These are phyloP conservation scores for Puccinia novopanici DNA, from an alignment of 1,284 basidiomycete species.

Conservation along the genomic window DNA sequence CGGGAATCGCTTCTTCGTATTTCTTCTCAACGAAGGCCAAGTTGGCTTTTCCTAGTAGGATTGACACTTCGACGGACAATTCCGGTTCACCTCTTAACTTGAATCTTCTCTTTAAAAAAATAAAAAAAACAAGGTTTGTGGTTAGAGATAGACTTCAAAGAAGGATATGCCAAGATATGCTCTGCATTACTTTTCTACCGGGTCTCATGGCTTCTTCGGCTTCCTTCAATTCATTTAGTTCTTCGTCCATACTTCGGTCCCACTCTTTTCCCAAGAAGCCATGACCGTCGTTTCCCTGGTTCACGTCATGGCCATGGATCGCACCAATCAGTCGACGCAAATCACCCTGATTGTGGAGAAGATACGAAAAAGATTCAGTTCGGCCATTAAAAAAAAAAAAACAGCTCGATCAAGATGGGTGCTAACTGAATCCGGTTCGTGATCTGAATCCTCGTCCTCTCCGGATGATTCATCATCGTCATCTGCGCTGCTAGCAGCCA, in stretches of 20 bases:
- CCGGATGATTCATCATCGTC: constrained; percentile 15
- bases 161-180: constrained; percentile 59
- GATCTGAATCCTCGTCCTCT: constrained; percentile 37
- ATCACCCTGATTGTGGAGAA: constrained; percentile 20
- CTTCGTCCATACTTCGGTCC: constrained; percentile 67
- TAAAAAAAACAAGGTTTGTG: constrained; percentile 25
- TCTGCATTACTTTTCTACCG: constrained; percentile 72
- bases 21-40: constrained; percentile 77
- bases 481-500: constrained; percentile 17
- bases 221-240: constrained; percentile 64
- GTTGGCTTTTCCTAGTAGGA: constrained; percentile 81
- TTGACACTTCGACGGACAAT: constrained; percentile 78
- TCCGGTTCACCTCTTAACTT: constrained; percentile 63
- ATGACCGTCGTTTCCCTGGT: constrained; percentile 52
- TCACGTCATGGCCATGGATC: constrained; percentile 16
- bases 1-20: constrained; percentile 70
- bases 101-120: constrained; percentile 58
- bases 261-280: constrained; percentile 67
- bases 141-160: constrained; percentile 56
- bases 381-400: not conserved
- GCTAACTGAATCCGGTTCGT: constrained; percentile 26
- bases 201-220: constrained; percentile 65
- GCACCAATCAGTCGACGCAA: constrained; percentile 37
- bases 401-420: not conserved
- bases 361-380: not conserved